These are phyloP conservation scores for Colletotrichum coccodes DNA, from an alignment of 2,329 filamentous ascomycete genomes.

Conservation along the genomic window DNA sequence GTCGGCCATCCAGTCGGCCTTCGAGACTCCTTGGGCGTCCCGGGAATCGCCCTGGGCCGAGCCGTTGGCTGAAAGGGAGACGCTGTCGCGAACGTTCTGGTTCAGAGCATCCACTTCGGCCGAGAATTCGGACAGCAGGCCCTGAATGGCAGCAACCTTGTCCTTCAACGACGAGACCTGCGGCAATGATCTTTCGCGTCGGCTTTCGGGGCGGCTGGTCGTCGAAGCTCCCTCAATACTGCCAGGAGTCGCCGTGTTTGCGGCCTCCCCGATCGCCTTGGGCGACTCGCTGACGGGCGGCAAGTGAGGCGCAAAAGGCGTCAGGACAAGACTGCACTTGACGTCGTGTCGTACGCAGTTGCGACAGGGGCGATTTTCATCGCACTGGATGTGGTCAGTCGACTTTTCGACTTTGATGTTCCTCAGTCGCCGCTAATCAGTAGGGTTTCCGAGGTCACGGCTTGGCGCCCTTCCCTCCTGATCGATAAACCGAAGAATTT, in stretches of 20 bases:
- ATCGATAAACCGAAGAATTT: background rate
- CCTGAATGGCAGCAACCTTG: slow-evolving; percentile 25
- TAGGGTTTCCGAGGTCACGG: background rate
- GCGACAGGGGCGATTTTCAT: slow-evolving; percentile 26
- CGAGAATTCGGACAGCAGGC: slow-evolving; percentile 17
- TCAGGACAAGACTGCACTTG: slow-evolving; percentile 26
- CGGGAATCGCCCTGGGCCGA: background rate
- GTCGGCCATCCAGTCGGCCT: slow-evolving; percentile 20
- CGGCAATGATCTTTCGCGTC: background rate
- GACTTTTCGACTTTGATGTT: background rate
- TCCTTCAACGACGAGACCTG: slow-evolving; percentile 20
- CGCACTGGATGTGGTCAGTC: slow-evolving; percentile 24
- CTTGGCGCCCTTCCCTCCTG: background rate
- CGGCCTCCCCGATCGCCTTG: slow-evolving; percentile 5
- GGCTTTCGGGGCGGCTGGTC: slow-evolving; percentile 13
- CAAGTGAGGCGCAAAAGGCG: slow-evolving; percentile 10
- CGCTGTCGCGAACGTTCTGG: background rate
- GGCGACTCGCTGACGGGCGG: slow-evolving; percentile 23
- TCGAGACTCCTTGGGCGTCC: background rate
- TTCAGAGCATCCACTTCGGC: slow-evolving; percentile 24
- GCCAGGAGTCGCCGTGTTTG: slow-evolving; percentile 17
- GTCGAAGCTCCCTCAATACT: slow-evolving; percentile 18
- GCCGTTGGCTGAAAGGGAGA: background rate
- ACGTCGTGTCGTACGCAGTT: slow-evolving; percentile 29
- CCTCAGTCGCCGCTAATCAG: background rate